Evolutionary conservation across 352 stramenopile species (phyloP), one percentile per base, ranked within the genome.

Genomic region (Stramenopiles sp.): DNA sequence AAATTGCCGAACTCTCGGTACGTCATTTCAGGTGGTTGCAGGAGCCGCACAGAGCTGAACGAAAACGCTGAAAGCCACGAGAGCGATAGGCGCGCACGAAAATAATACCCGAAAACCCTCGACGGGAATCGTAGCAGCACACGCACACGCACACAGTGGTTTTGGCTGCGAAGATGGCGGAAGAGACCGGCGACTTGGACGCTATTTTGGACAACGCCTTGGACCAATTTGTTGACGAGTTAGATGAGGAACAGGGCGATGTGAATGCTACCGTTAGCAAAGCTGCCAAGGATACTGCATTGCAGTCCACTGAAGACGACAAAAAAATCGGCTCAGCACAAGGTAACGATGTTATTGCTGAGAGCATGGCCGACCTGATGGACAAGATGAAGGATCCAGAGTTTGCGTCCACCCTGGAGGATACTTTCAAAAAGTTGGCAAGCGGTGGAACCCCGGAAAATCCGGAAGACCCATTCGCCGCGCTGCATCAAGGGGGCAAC

Each of bases 361-460:
- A 94, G 89, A 93, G 90, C 82, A 92, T 93, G 88, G 84, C 84
- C 83, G 92, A 93, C 84, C 92, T 93, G 81, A 85, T 93, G 7
- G 90, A 93, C 80, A 88, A 93, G 81, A 88, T 90, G 75, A 88
- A 93, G 84, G 92, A 92, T 83, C 89, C 90, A 44, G 82, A 84
- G 31, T 84, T 95, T 32, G 89, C 89, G 80, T 93, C 93, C 85
- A 94, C 90, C 0, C 83, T 95, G 78, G 89, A 94, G 86, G 88
- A 76, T 67, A 75, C 14, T 29, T 31, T 32, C 31, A 81, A 80
- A 71, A 32, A 14, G 14, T 67, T 83, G 33, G 55, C 55, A 22
- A 71, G 55, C 55, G 55, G 55, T 71, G 55, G 55, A 27, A 71
- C 55, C 55, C 55, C 55, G 27, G 55, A 71, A 71, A 55, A 32